Percentiles rank a stretch among this genome's conserved stretches.
Evolutionary conservation across 2,329 filamentous ascomycete species (phyloP).

Genomic region (Hypoxylon sp.): DNA sequence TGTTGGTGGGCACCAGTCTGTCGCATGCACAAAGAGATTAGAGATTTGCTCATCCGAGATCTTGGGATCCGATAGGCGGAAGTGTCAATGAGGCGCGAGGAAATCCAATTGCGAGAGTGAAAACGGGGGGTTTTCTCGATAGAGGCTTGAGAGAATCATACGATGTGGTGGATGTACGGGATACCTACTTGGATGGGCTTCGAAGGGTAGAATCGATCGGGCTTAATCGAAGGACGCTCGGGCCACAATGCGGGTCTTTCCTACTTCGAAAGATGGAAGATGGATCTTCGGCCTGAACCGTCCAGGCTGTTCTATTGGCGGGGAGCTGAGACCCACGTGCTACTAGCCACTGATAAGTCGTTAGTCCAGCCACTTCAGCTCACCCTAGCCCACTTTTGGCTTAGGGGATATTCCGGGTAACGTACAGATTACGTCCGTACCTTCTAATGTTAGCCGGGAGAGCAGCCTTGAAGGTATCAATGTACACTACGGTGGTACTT

Average conservation of each 20-base stretch:
- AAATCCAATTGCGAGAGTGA: constrained; percentile 34
- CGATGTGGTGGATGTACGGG: constrained; percentile 27
- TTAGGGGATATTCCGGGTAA: constrained; percentile 12
- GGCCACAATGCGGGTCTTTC: constrained; percentile 20
- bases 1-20: constrained; percentile 10
- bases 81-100: constrained; percentile 28
- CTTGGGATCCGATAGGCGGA: constrained; percentile 42
- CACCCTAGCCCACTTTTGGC: constrained; percentile 6
- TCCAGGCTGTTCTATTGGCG: constrained; percentile 27
- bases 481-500: constrained; percentile 1
- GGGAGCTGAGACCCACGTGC: constrained; percentile 16
- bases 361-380: constrained; percentile 29
- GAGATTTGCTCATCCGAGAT: constrained; percentile 41
- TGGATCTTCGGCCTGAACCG: constrained; percentile 34
- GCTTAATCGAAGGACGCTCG: constrained; percentile 39
- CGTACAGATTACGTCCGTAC: constrained; percentile 22
- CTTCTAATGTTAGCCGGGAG: constrained; percentile 8
- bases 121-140: constrained; percentile 31
- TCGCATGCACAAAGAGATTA: constrained; percentile 33
- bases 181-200: constrained; percentile 4
- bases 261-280: constrained; percentile 5
- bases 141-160: constrained; percentile 41
- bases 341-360: constrained; percentile 35
- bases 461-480: not conserved
- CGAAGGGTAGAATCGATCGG: constrained; percentile 36